Percentiles rank a stretch among this genome's conserved stretches.
Conservation (phyloP, 345 rosid species). For the Lepidium aucheri region DNA sequence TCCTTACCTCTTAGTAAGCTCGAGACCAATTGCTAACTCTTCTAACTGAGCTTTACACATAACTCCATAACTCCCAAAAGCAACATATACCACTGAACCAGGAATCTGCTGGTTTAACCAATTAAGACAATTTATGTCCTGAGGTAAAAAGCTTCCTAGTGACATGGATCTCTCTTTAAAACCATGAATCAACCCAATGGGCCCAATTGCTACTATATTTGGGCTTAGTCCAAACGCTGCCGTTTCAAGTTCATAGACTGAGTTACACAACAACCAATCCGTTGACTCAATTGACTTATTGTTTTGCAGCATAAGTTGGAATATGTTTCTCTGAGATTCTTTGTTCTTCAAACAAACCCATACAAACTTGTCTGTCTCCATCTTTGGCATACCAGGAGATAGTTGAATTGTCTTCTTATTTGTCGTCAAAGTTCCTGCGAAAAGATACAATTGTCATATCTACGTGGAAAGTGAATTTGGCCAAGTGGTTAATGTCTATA, state of each 20-base stretch:
- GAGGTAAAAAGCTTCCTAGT: slow-evolving; percentile 28
- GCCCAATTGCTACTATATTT: slow-evolving; percentile 27
- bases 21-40: slow-evolving; percentile 35
- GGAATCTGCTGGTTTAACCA: slow-evolving; percentile 30
- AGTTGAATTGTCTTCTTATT: slow-evolving; percentile 9
- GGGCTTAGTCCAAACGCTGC: slow-evolving; percentile 15
- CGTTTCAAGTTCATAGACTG: slow-evolving; percentile 30
- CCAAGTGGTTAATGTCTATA: too few relatives aligned
- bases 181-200: slow-evolving; percentile 14
- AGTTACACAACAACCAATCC: slow-evolving; percentile 42
- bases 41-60: slow-evolving; percentile 17
- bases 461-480: too few relatives aligned
- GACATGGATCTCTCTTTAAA: slow-evolving; percentile 8
- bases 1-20: slow-evolving; percentile 9
- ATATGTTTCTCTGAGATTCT: slow-evolving; percentile 21
- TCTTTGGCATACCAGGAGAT: slow-evolving; percentile 15
- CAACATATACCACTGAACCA: slow-evolving; percentile 34
- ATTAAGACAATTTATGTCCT: slow-evolving; percentile 26
- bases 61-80: slow-evolving; percentile 36
- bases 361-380: slow-evolving; percentile 27
- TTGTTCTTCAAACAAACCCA: slow-evolving; percentile 33
- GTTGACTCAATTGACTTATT: neutral
- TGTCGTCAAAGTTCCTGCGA: slow-evolving; percentile 2
- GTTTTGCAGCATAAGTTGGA: slow-evolving; percentile 7
- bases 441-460: neutral